Conservation (phyloP, 352 stramenopile species). For the Globisporangium okanoganense region DNA sequence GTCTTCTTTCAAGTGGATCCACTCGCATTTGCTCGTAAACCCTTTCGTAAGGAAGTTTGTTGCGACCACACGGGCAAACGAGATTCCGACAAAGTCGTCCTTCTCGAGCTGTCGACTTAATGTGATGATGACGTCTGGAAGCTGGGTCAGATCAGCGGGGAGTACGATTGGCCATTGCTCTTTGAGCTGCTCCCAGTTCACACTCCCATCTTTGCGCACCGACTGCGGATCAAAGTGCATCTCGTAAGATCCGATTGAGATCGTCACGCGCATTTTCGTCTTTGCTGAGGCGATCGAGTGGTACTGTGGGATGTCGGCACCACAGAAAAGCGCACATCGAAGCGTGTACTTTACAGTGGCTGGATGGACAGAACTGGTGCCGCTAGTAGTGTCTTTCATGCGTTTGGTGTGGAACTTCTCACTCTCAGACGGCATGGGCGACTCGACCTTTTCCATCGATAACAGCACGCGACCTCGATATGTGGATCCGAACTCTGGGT, state of each 20-base stretch:
- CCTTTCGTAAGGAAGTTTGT: slow-evolving; percentile 36
- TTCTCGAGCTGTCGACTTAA: slow-evolving; percentile 56
- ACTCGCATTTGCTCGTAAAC: slow-evolving; percentile 45
- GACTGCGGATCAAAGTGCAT: slow-evolving; percentile 52
- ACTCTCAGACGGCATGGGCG: slow-evolving; percentile 26
- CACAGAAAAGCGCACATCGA: slow-evolving; percentile 55
- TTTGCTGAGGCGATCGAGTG: slow-evolving; percentile 7
- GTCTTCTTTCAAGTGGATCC: slow-evolving; percentile 60
- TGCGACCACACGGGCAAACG: slow-evolving; percentile 41
- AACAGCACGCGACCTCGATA: slow-evolving; percentile 83
- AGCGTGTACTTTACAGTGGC: slow-evolving; percentile 67
- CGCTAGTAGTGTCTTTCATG: slow-evolving; percentile 29
- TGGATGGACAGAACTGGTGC: slow-evolving; percentile 16
- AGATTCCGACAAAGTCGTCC: slow-evolving; percentile 55
- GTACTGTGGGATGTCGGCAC: slow-evolving; percentile 41
- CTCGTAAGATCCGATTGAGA: slow-evolving; percentile 42
- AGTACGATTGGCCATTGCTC: slow-evolving; percentile 47
- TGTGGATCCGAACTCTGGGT: slow-evolving; percentile 65
- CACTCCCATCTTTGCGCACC: slow-evolving; percentile 39
- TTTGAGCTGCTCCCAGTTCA: slow-evolving; percentile 47
- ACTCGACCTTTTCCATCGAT: slow-evolving; percentile 61
- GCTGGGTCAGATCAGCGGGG: slow-evolving; percentile 60
- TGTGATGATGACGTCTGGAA: slow-evolving; percentile 66
- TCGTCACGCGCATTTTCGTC: slow-evolving; percentile 40
- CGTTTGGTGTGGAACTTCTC: slow-evolving; percentile 60